Percentiles rank a stretch among this genome's conserved stretches.
Conservation (phyloP, 805 yeast species). For the Saturnispora sekii region DNA sequence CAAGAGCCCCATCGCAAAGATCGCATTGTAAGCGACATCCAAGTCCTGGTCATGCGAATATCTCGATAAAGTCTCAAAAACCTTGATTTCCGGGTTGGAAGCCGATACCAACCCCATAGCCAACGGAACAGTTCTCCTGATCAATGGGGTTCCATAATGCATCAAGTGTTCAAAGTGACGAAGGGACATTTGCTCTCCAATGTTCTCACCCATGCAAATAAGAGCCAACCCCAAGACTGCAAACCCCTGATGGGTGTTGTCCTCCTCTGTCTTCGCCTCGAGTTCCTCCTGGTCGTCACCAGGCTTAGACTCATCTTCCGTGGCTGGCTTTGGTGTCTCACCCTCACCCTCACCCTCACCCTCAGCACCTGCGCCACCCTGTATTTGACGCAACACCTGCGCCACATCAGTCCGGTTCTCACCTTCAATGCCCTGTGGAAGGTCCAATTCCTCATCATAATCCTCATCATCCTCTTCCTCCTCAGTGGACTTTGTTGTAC, state of each 20-base stretch:
- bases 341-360: slow-evolving; percentile 24
- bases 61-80: slow-evolving; percentile 90
- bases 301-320: slow-evolving; percentile 20
- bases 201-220: slow-evolving; percentile 95
- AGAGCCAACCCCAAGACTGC: slow-evolving; percentile 92
- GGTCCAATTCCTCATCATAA: slow-evolving; percentile 36
- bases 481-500: slow-evolving; percentile 62
- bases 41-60: slow-evolving; percentile 93
- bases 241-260: slow-evolving; percentile 63
- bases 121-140: slow-evolving; percentile 89
- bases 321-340: slow-evolving; percentile 21
- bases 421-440: slow-evolving; percentile 24
- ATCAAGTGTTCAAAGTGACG: slow-evolving; percentile 96
- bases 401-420: slow-evolving; percentile 23
- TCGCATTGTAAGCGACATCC: slow-evolving; percentile 90
- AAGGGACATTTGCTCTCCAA: slow-evolving; percentile 94
- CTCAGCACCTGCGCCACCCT: slow-evolving; percentile 14
- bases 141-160: slow-evolving; percentile 92
- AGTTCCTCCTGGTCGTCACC: slow-evolving; percentile 24
- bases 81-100: slow-evolving; percentile 93
- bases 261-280: slow-evolving; percentile 25
- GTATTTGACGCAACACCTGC: slow-evolving; percentile 19
- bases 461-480: slow-evolving; percentile 51
- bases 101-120: slow-evolving; percentile 96
- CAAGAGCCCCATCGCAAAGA: slow-evolving; percentile 93